phyloP scores from a whole-genome alignment of 305 asterid species.

The Fraxinus sp. region DNA sequence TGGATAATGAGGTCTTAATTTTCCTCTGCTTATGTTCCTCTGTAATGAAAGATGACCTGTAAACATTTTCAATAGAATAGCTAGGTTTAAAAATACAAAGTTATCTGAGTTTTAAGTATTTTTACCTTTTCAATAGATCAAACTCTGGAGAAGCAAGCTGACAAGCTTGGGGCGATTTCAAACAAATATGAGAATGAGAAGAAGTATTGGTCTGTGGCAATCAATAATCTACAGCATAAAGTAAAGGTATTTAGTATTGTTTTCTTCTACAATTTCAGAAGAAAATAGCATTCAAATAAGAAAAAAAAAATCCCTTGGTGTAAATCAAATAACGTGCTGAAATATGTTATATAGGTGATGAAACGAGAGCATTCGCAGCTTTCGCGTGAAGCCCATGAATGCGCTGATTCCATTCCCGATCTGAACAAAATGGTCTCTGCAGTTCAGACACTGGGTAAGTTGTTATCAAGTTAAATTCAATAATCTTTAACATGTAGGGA shows the following conservation, averaged over 20 bases:
- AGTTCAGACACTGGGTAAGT: slow-evolving; percentile 87
- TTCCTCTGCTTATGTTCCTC: not conserved
- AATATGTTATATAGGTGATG: slow-evolving; percentile 53
- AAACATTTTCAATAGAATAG: not conserved
- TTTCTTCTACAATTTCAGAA: slow-evolving; percentile 7
- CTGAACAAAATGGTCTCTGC: slow-evolving; percentile 84
- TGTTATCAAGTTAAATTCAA: slow-evolving; percentile 8
- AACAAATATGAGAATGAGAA: slow-evolving; percentile 64
- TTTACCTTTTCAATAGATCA: slow-evolving; percentile 45
- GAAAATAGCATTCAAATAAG: not conserved
- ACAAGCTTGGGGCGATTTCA: slow-evolving; percentile 53
- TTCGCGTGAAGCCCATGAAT: slow-evolving; percentile 85
- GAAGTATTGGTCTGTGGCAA: slow-evolving; percentile 59
- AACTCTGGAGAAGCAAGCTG: slow-evolving; percentile 62
- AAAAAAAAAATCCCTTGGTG: not conserved
- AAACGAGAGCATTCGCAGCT: slow-evolving; percentile 77
- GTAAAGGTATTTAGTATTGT: slow-evolving; percentile 50
- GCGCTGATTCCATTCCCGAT: slow-evolving; percentile 80
- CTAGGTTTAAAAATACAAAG: not conserved
- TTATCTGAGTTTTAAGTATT: not conserved
- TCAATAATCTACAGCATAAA: slow-evolving; percentile 58
- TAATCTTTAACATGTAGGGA: slow-evolving; percentile 5
- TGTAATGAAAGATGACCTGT: not conserved
- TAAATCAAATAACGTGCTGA: slow-evolving; percentile 20
- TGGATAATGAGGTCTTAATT: not conserved